Evolutionary conservation across 1,284 basidiomycete species (phyloP).

Genomic region (Cutaneotrichosporon cavernicola): DNA sequence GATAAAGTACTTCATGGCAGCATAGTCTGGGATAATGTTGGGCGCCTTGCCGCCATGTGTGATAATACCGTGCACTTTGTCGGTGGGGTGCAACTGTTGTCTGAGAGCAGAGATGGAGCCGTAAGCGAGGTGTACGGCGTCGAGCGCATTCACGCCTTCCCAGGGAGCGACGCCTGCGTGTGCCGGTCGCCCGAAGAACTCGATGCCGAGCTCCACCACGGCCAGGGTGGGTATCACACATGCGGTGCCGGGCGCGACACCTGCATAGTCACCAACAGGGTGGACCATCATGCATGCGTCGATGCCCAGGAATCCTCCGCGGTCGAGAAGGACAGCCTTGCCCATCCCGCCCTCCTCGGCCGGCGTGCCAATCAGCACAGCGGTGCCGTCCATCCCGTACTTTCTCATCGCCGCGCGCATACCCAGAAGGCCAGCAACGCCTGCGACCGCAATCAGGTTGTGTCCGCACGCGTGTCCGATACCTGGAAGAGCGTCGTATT

Average conservation of each 20-base stretch:
- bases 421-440: conserved; percentile 71
- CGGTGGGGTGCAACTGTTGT: conserved; percentile 57
- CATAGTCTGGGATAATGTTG: conserved; percentile 69
- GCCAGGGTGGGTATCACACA: conserved; percentile 33
- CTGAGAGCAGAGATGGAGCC: conserved; percentile 69
- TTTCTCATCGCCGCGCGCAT: conserved; percentile 66
- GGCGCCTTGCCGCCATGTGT: conserved; percentile 63
- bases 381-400: conserved; percentile 66
- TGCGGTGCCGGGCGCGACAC: conserved; percentile 11
- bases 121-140: conserved; percentile 81
- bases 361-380: conserved; percentile 80
- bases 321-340: conserved; percentile 71
- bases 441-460: conserved; percentile 78
- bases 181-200: conserved; percentile 57
- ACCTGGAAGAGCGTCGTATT: conserved; percentile 54
- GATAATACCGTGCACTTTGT: conserved; percentile 26
- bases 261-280: conserved; percentile 14
- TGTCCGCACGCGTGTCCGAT: conserved; percentile 80
- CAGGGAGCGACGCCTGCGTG: conserved; percentile 61
- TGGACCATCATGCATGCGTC: conserved; percentile 38
- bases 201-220: conserved; percentile 30
- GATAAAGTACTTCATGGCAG: conserved; percentile 66
- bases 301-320: conserved; percentile 64
- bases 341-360: conserved; percentile 79
- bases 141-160: conserved; percentile 80